Evolutionary conservation across 2,329 filamentous ascomycete genomes (phyloP).

Genomic region (Cytospora chrysosperma): DNA sequence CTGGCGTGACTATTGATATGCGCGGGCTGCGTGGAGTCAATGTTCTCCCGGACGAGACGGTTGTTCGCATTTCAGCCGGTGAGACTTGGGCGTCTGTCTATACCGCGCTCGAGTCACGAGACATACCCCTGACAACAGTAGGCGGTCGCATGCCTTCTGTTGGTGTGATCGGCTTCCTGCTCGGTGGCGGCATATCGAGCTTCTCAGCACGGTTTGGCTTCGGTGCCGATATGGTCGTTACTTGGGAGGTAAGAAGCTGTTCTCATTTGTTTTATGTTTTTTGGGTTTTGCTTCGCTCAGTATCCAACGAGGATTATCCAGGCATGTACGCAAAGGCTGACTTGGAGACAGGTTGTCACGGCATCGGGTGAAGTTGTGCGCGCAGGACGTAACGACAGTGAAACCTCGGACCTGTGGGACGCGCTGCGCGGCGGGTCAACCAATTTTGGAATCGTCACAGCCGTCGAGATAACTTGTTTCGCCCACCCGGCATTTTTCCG

Average conservation of each 20-base stretch:
- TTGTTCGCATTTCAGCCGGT: conserved; percentile 6
- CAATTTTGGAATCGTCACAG: conserved; percentile 11
- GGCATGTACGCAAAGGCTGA: not conserved
- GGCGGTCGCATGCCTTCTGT: conserved; percentile 10
- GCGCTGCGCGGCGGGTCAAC: not conserved
- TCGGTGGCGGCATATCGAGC: conserved; percentile 10
- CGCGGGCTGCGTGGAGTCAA: conserved; percentile 9
- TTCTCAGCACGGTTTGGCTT: conserved; percentile 1
- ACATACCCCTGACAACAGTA: not conserved
- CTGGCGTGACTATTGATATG: conserved; percentile 12
- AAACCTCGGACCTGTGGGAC: not conserved
- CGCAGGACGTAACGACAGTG: conserved; percentile 8
- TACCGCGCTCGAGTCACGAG: conserved; percentile 2
- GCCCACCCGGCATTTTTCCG: not conserved
- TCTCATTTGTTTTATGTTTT: too few species aligned
- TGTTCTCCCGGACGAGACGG: not conserved
- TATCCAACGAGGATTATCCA: too few species aligned
- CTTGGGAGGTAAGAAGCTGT: conserved; percentile 11
- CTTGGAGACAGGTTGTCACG: conserved; percentile 10
- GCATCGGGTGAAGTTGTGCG: conserved; percentile 8
- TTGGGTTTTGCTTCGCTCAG: too few species aligned
- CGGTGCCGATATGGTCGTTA: not conserved
- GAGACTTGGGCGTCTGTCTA: conserved; percentile 10
- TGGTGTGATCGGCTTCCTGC: conserved; percentile 4
- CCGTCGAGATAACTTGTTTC: not conserved